Percentiles rank a stretch among this genome's conserved stretches.
phyloP scores from a whole-genome alignment of 2,329 filamentous ascomycete genomes.

The Claviceps purpurea region DNA sequence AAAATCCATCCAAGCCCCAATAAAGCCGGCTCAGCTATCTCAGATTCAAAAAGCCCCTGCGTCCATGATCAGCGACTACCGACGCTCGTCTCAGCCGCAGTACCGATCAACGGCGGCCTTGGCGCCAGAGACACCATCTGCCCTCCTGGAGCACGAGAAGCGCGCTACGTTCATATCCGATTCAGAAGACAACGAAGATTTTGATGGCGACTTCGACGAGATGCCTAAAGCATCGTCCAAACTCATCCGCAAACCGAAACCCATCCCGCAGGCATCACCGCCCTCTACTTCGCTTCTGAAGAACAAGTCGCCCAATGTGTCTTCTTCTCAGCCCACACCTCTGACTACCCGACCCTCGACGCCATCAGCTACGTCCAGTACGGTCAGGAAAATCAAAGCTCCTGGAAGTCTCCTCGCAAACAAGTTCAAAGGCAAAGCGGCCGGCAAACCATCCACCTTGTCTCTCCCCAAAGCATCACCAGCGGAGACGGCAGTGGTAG shows the following conservation, averaged over 20 bases:
- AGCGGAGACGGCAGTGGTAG: neutral
- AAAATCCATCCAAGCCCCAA: conserved; percentile 13
- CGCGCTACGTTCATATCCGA: conserved; percentile 28
- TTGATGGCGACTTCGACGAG: conserved; percentile 7
- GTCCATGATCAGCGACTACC: conserved; percentile 40
- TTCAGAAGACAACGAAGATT: conserved; percentile 18
- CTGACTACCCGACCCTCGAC: neutral
- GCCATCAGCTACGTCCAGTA: neutral
- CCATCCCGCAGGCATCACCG: neutral
- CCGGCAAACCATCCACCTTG: neutral
- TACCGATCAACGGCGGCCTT: conserved; percentile 14
- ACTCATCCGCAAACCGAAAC: conserved; percentile 6
- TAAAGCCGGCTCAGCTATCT: conserved; percentile 21
- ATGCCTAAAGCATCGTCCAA: neutral
- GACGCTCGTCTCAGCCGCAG: conserved; percentile 27
- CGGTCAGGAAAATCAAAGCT: neutral
- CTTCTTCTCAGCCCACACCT: neutral
- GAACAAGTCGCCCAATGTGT: neutral
- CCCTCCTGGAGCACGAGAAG: conserved; percentile 19
- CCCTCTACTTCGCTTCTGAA: neutral
- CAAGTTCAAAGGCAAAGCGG: conserved; percentile 6
- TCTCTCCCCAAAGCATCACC: neutral
- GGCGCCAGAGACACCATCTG: conserved; percentile 10
- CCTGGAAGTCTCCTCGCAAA: conserved; percentile 5
- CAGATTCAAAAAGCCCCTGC: conserved; percentile 36